Conservation (phyloP, 768 basidiomycete genomes). For the Podaxis sp. region DNA sequence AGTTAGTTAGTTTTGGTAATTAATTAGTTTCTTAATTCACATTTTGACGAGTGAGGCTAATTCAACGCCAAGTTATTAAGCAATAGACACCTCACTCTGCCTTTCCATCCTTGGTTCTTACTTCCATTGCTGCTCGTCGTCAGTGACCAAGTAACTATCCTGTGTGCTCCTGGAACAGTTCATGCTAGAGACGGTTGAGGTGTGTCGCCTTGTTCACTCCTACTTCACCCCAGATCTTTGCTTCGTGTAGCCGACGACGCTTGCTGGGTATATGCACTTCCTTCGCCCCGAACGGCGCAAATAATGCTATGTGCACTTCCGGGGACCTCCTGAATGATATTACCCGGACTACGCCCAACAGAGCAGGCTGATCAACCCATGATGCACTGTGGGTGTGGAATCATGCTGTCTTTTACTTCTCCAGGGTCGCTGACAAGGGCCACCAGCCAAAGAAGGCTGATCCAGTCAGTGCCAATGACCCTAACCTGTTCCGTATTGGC, state of each 20-base stretch:
- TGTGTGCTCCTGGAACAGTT: too few relatives aligned
- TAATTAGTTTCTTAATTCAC: slow-evolving; percentile 4
- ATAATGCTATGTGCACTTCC: background rate
- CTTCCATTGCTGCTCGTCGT: background rate
- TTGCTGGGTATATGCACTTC: background rate
- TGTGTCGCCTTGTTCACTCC: background rate
- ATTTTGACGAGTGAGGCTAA: background rate
- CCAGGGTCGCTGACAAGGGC: slow-evolving; percentile 6
- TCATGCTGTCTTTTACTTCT: background rate
- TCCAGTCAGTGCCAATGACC: background rate
- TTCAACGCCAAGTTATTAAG: background rate
- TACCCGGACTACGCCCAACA: background rate
- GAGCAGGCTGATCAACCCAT: background rate
- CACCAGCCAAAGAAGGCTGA: background rate
- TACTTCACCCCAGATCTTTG: background rate
- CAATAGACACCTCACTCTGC: background rate
- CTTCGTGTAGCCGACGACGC: background rate
- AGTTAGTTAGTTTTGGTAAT: slow-evolving; percentile 8
- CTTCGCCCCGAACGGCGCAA: background rate
- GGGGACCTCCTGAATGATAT: background rate
- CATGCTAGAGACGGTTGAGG: background rate
- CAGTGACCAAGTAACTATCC: background rate
- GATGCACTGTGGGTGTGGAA: slow-evolving; percentile 4
- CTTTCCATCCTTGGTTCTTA: background rate
- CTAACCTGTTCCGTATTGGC: background rate